Evolutionary conservation across 352 stramenopile genomes (phyloP).

Genomic region (Phytophthora nicotianae): DNA sequence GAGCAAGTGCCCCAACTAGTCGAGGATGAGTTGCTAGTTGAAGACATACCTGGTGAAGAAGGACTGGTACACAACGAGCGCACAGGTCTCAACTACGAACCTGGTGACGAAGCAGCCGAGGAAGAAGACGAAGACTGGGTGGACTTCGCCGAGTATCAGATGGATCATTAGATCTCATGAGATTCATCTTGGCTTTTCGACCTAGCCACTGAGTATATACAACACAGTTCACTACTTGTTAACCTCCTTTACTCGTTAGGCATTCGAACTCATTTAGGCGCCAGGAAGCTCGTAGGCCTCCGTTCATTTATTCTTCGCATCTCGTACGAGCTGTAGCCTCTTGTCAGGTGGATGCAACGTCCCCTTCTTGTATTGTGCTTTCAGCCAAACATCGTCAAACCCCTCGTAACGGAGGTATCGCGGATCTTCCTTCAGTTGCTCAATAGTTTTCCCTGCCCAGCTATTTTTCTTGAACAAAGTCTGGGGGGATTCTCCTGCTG

Average conservation of each 20-base stretch:
- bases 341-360: background rate
- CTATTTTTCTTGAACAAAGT: slow-evolving; percentile 2
- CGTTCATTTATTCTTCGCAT: no score
- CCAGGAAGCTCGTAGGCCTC: no score
- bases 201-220: no score
- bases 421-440: slow-evolving; percentile 5
- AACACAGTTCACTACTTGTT: no score
- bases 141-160: slow-evolving; percentile 6
- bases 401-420: slow-evolving; percentile 9
- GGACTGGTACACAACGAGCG: slow-evolving; percentile 6
- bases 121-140: slow-evolving; percentile 8
- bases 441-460: slow-evolving; percentile 3
- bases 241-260: no score
- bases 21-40: background rate
- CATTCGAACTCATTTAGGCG: no score
- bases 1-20: background rate
- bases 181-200: background rate
- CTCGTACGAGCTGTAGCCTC: background rate
- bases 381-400: slow-evolving; percentile 14
- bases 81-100: slow-evolving; percentile 2
- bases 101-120: background rate
- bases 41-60: background rate
- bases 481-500: background rate
- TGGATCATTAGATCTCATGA: slow-evolving; percentile 1
- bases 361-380: slow-evolving; percentile 14